These are phyloP conservation scores for Globisporangium camurandrum DNA, from an alignment of 352 stramenopile species.

Conservation along the genomic window DNA sequence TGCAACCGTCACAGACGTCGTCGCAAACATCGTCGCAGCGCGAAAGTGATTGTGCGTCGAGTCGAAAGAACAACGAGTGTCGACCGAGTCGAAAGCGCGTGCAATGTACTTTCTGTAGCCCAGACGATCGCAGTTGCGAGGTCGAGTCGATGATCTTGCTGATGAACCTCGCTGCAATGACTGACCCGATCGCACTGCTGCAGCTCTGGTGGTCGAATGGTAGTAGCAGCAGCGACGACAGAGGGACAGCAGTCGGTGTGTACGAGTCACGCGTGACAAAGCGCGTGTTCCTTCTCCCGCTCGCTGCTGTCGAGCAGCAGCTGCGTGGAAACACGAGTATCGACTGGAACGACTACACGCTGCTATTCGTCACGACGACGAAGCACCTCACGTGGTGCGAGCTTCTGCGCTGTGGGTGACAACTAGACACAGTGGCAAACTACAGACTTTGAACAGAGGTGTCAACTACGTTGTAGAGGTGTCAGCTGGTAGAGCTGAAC, in stretches of 20 bases:
- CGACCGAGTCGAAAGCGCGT: too few species aligned
- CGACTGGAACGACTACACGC: not conserved
- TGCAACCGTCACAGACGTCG: too few species aligned
- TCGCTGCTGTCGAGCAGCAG: too few species aligned
- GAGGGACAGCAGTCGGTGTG: not conserved
- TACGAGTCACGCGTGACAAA: conserved; percentile 1
- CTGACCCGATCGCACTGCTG: conserved; percentile 5
- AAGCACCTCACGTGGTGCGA: not conserved
- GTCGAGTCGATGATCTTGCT: conserved; percentile 12
- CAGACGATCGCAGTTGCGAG: not conserved
- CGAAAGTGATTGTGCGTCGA: too few species aligned
- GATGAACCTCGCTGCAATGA: conserved; percentile 13
- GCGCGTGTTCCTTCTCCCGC: not conserved
- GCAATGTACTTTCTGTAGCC: too few species aligned
- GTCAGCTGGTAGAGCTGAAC: not conserved
- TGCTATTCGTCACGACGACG: not conserved
- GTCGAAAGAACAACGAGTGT: too few species aligned
- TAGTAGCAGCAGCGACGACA: too few species aligned
- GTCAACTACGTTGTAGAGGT: too few species aligned
- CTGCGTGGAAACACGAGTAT: not conserved
- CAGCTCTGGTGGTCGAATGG: not conserved
- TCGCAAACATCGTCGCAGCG: too few species aligned
- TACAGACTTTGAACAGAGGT: too few species aligned
- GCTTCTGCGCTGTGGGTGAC: conserved; percentile 1
- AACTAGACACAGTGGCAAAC: not conserved